Evolutionary conservation across 352 stramenopile genomes (phyloP), one percentile per base, ranked within the genome.

Genomic region (Phytophthora hybrid): DNA sequence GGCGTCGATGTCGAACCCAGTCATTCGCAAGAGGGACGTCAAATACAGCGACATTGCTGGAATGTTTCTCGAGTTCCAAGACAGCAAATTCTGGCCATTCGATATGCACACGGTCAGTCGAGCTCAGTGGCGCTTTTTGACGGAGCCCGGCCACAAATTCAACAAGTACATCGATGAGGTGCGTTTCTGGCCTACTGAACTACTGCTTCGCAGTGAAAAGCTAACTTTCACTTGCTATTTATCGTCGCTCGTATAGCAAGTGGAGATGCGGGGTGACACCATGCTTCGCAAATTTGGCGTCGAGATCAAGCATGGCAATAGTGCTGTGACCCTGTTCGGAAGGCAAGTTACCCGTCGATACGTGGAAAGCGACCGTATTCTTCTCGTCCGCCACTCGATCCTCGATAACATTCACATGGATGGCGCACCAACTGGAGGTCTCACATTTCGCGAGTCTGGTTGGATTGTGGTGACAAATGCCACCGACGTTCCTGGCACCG

Each of bases 401-500:
- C 63, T 78, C 44, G 67, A 79, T 46, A 49, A 47, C 4, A 19
- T 76, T 4, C 49, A 76, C 21, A 16, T 76, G 1, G 5, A 47
- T 0, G 69, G 46, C 3, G 21, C 66, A 10, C 16, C 19, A 10
- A 54, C 51, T 4, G 29, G 51, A 21, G 73, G 76, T 2, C 32
- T 82, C 41, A 63, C 66, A 14, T 74, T 78, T 31, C 66, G 61
- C 23, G 68, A 84, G 4, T 13, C 41, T 37, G 76, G 73, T 0
- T 86, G 80, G 64, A 63, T 80, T n/a, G 66, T 84, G 6, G 37
- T 86, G 16, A 69, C 69, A 60, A 53, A 72, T 16, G 62, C 67
- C 41, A 68, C 67, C 23, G 67, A 69, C 39, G 23, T 60, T 9
- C 66, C 65, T 6, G 53, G 59, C 16, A 58, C 53, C 19, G 60